These are phyloP conservation scores for Penicillium steckii DNA, from an alignment of 495 filamentous ascomycete species.

Conservation along the genomic window DNA sequence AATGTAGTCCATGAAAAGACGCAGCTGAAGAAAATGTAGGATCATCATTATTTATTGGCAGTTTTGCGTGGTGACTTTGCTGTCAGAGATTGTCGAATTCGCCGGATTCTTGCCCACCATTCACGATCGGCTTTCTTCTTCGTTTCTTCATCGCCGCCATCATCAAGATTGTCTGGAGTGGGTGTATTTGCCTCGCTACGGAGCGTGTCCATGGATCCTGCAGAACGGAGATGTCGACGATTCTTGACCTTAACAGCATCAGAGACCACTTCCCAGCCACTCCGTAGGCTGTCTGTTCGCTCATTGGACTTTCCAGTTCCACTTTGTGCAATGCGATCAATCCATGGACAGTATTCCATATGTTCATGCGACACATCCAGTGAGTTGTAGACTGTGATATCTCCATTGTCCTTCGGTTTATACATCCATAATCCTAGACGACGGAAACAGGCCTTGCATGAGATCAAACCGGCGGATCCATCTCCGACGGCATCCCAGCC, in stretches of 20 bases:
- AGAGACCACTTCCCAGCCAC: slow-evolving; percentile 47
- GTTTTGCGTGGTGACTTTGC: slow-evolving; percentile 39
- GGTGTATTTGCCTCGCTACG: slow-evolving; percentile 25
- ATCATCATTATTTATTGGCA: slow-evolving; percentile 10
- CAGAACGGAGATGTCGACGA: slow-evolving; percentile 34
- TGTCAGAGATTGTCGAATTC: slow-evolving; percentile 46
- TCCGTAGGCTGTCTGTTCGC: slow-evolving; percentile 31
- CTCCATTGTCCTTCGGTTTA: slow-evolving; percentile 55
- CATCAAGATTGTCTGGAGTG: slow-evolving; percentile 28
- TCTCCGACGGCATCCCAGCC: slow-evolving; percentile 80
- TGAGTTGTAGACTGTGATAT: slow-evolving; percentile 55
- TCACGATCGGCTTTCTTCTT: slow-evolving; percentile 47
- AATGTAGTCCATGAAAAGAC: too few relatives aligned
- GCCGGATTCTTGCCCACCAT: slow-evolving; percentile 52
- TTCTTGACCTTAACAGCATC: slow-evolving; percentile 42
- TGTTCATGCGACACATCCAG: slow-evolving; percentile 70
- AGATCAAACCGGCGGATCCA: slow-evolving; percentile 64
- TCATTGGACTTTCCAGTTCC: slow-evolving; percentile 36
- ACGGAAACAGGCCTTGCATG: slow-evolving; percentile 82
- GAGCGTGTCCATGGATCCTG: slow-evolving; percentile 20
- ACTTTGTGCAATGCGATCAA: slow-evolving; percentile 59
- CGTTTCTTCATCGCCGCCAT: slow-evolving; percentile 32
- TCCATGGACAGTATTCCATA: slow-evolving; percentile 81
- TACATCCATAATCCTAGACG: slow-evolving; percentile 95
- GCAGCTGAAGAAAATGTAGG: too few relatives aligned